Conservation (phyloP, 108 stramenopile genomes). For the Discostella stelligeroides region DNA sequence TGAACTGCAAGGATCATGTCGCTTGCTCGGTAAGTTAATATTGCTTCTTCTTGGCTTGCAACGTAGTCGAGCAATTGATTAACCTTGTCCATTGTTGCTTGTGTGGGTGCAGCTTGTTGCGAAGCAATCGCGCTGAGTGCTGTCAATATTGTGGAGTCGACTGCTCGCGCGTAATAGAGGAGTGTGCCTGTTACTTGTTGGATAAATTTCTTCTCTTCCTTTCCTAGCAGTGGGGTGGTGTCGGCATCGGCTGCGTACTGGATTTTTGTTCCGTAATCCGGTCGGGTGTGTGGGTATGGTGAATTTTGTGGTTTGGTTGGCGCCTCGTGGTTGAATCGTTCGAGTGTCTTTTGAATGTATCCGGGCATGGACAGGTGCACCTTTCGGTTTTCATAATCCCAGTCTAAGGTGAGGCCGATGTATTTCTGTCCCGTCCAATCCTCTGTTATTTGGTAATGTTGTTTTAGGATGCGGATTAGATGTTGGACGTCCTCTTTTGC, state of each 20-base stretch:
- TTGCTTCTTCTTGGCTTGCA: neutral
- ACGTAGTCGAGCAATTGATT: neutral
- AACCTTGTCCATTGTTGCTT: too few species aligned
- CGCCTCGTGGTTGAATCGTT: neutral
- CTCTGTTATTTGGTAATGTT: neutral
- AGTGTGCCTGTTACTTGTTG: too few species aligned
- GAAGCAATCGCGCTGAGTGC: too few species aligned
- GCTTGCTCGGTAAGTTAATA: too few species aligned
- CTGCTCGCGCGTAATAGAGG: neutral
- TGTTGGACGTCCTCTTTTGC: neutral
- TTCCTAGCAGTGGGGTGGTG: neutral
- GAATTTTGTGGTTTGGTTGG: neutral
- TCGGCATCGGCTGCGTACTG: neutral
- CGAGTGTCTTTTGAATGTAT: too few species aligned
- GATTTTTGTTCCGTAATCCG: neutral
- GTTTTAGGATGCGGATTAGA: neutral
- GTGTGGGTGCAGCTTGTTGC: too few species aligned
- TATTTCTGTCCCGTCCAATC: too few species aligned
- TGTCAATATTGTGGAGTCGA: neutral
- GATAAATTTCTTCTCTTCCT: too few species aligned
- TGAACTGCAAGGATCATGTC: too few species aligned
- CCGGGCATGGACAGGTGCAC: too few species aligned
- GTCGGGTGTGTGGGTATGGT: too few species aligned
- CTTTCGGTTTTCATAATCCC: neutral
- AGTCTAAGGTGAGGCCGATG: neutral